Base-by-base conservation (phyloP, 1,139 yeast species). In the Saccharomycopsis hybrid region DNA sequence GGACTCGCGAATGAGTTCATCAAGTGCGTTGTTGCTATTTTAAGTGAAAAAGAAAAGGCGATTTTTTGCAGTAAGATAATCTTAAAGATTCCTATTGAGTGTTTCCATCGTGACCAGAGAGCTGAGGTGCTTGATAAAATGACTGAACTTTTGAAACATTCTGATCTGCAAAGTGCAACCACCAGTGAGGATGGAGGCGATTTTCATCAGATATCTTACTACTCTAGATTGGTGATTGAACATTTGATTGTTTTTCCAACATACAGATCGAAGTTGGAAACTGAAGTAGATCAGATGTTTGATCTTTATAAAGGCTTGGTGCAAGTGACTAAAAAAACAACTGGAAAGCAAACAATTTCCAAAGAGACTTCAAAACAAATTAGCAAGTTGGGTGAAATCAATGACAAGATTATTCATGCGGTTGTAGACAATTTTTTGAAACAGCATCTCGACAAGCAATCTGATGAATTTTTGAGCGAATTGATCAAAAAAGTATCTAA, bases 171-270 rank as follows among this genome's bases (percentile, higher is more conserved):
- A 28, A n/a, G 18, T 18, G 18, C 18, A 18, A 18, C 18, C 18
- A 18, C 18, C 18, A 18, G 18, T 18, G 18, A 18, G 18, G 18
- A 18, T 18, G 18, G 18, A 18, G 3, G 18, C 11, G 8, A 40
- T 18, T 18, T 18, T 18, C 18, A 18, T 18, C 18, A 18, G 18
- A 18, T 18, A 18, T 18, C 18, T 18, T 18, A 18, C 18, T 18
- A 18, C 18, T 18, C 35, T 11, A 11, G 28, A n/a, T 29, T 42
- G 28, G 45, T 30, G 25, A 11, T 47, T 7, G n/a, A 29, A 8
- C 32, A 49, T 37, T 29, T 49, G 11, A 18, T 49, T 8, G 35
- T 27, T n/a, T 38, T 24, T 24, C 52, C 52, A n/a, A 49, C 47
- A 9, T 43, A 37, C 31, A 39, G 29, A 13, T 32, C 50, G 2